Evolutionary conservation across 495 filamentous ascomycete species (phyloP), one percentile per base, ranked within the genome.

Genomic region (Tuber aestivum): DNA sequence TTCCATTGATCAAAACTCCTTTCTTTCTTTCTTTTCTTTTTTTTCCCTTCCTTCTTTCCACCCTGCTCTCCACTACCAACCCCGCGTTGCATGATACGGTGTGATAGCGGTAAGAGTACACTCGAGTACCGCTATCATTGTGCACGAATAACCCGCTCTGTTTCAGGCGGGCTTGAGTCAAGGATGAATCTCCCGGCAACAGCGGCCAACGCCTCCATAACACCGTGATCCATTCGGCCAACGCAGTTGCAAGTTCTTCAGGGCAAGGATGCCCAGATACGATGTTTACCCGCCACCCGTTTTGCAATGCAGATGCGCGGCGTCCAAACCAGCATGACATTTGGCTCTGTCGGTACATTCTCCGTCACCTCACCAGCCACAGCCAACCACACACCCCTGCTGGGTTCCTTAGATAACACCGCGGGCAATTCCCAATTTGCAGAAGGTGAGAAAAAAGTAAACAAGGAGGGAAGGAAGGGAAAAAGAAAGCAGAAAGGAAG

Each of bases 351-450:
- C 71, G 71, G 77, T 74, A 74, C 65, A 73, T 76, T 69, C 72
- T 74, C 69, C 77, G 69, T 79, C 69, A 79, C 76, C 18, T 79
- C 72, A 79, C 76, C 18, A 79, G 78, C 78, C 78, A 79, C 78
- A 79, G 32, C 18, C 65, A 79, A 71, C 76, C 76, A 79, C 78
- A 79, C 78, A 48, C 69, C 73, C 73, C 73, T 74, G 73, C 73
- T 74, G 37, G 41, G 70, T 78, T 75, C 78, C 76, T 78, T 78
- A 72, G 56, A 65, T 65, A 65, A 32, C 56, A 32, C 56, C 5
- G 56, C 72, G 69, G 77, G 70, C 72, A 40, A 76, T 65, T 70
- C 76, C 74, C 74, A 78, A 27, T 69, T 68, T 77, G 77, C 76
- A 73, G 61, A 73, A 65, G 41, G 3, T 27, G 12, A 65, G n/a